Evolutionary conservation across 1,284 basidiomycete species (phyloP), one percentile per base, ranked within the genome.

Genomic region (Puccinia triticina): DNA sequence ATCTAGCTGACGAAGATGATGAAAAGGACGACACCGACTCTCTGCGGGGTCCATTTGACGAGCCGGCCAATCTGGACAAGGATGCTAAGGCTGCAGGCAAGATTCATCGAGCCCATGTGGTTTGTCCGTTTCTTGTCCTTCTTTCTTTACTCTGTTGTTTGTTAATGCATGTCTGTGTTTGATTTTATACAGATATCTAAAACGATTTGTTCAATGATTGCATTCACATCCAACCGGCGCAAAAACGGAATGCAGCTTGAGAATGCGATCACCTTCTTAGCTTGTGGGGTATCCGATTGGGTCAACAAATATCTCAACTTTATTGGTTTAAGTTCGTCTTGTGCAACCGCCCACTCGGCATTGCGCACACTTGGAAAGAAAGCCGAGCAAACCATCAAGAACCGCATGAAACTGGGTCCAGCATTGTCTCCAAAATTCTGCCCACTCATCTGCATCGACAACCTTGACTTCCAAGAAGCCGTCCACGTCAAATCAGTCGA

Each of bases 111-210:
- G n/a, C n/a, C n/a, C n/a, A n/a, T n/a, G n/a, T n/a, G n/a, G 18
- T 23, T n/a, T 3, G 26, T n/a, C n/a, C 46, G 8, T n/a, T 46
- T 46, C 37, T 16, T 7, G 18, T 8, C n/a, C n/a, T n/a, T n/a
- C n/a, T n/a, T n/a, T n/a, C n/a, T n/a, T n/a, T n/a, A n/a, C n/a
- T n/a, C n/a, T n/a, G n/a, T n/a, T n/a, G n/a, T n/a, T n/a, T n/a
- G n/a, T n/a, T n/a, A n/a, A n/a, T n/a, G n/a, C n/a, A n/a, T n/a
- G n/a, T n/a, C n/a, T n/a, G n/a, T n/a, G n/a, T n/a, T 18, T n/a
- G n/a, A n/a, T n/a, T n/a, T 40, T 40, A 59, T 67, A 29, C 64
- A 69, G 67, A 21, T 69, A 10, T 32, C 67, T 46, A 69, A n/a
- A n/a, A 69, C 40, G 1, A 29, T 69, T 14, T 69, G 67, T 18